A percentile compares a stretch with the other conserved stretches of the same genome.
phyloP scores from a whole-genome alignment of 2,329 filamentous ascomycete species.

The Clonostachys rhizophaga region DNA sequence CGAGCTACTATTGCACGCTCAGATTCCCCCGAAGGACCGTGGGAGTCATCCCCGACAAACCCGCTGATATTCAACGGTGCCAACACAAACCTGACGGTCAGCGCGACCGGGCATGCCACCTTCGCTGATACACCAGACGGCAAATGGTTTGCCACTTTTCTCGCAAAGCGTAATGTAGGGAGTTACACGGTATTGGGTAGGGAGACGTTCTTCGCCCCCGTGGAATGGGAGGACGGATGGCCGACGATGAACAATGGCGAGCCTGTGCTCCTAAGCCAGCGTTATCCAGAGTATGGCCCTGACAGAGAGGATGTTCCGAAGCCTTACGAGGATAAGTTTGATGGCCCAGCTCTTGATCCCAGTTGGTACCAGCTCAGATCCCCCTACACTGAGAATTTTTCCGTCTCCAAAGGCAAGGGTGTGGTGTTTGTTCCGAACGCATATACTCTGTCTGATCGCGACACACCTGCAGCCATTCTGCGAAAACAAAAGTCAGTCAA shows the following conservation, averaged over 20 bases:
- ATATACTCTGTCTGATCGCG: constrained; percentile 16
- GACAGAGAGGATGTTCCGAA: not conserved
- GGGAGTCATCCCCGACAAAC: constrained; percentile 28
- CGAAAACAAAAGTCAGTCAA: constrained; percentile 20
- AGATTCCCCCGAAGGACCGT: constrained; percentile 31
- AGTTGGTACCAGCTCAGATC: constrained; percentile 1
- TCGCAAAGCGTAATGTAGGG: constrained; percentile 9
- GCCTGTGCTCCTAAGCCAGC: constrained; percentile 1
- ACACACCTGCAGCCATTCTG: constrained; percentile 16
- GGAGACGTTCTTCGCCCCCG: constrained; percentile 13
- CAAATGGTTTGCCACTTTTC: constrained; percentile 12
- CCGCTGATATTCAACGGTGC: constrained; percentile 19
- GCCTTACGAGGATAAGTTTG: not conserved
- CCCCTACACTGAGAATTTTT: constrained; percentile 5
- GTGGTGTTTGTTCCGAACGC: constrained; percentile 20
- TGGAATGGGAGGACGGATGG: constrained; percentile 13
- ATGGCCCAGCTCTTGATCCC: not conserved
- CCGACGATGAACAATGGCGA: constrained; percentile 12
- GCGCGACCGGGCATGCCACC: constrained; percentile 12
- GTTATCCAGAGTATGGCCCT: not conserved
- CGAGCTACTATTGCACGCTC: constrained; percentile 36
- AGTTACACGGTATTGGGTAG: constrained; percentile 6
- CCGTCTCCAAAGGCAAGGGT: not conserved
- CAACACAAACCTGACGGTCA: constrained; percentile 6
- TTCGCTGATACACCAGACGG: constrained; percentile 12